Percentiles rank a stretch among this genome's conserved stretches.
Evolutionary conservation across 2,329 filamentous ascomycete genomes (phyloP).

Genomic region (Paecilomyces niveus): DNA sequence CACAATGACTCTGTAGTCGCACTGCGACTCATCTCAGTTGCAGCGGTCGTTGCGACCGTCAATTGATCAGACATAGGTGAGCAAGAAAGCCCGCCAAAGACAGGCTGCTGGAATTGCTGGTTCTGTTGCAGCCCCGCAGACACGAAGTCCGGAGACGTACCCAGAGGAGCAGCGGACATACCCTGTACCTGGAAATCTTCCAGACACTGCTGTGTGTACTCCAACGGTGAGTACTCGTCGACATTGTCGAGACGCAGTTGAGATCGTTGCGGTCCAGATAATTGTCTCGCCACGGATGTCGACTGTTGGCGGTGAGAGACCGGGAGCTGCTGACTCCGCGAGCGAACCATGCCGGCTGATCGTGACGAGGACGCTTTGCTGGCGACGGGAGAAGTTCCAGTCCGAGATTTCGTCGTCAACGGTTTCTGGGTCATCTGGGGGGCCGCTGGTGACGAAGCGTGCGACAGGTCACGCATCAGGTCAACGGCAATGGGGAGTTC

Average conservation of each 20-base stretch:
- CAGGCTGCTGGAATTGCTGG: constrained; percentile 10
- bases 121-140: constrained; percentile 15
- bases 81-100: constrained; percentile 12
- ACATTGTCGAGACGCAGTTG: constrained; percentile 27
- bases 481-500: constrained; percentile 26
- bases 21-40: constrained; percentile 39
- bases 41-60: constrained; percentile 17
- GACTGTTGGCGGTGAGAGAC: constrained; percentile 21
- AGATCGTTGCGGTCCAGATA: constrained; percentile 20
- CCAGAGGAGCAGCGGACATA: constrained; percentile 14
- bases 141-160: constrained; percentile 17
- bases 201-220: constrained; percentile 32
- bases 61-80: constrained; percentile 18
- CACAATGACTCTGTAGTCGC: constrained; percentile 39
- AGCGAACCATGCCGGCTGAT: constrained; percentile 31
- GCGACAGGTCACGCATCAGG: constrained; percentile 23
- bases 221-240: constrained; percentile 35
- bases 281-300: constrained; percentile 19
- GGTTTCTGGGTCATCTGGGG: constrained; percentile 15
- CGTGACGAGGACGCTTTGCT: constrained; percentile 21
- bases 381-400: constrained; percentile 16
- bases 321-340: constrained; percentile 31
- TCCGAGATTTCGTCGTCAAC: constrained; percentile 20
- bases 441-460: constrained; percentile 20
- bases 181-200: constrained; percentile 21